Percentiles rank a stretch among this genome's conserved stretches.
phyloP scores from a whole-genome alignment of 140 eudicot species.

The Erigeron philadelphicus region DNA sequence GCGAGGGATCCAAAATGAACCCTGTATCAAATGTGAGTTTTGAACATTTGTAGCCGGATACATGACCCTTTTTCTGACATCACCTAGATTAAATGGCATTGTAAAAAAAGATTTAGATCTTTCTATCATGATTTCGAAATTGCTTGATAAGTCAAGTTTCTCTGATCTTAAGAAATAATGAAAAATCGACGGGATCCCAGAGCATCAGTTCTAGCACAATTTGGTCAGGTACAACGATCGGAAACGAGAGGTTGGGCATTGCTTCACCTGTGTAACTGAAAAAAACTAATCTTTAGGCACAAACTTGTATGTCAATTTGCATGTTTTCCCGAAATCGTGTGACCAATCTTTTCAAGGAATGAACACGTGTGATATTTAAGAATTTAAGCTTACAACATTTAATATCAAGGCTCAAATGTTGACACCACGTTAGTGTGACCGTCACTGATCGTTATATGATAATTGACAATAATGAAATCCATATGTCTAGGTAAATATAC shows the following conservation, averaged over 20 bases:
- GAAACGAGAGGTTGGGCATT: neutral
- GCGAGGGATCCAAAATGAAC: neutral
- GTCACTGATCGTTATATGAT: too few species aligned
- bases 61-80: neutral
- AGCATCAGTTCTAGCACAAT: neutral
- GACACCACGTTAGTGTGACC: too few species aligned
- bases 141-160: conserved; percentile 1
- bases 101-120: too few species aligned
- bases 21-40: too few species aligned
- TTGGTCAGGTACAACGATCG: neutral
- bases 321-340: neutral
- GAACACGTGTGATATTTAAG: neutral
- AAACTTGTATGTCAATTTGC: neutral
- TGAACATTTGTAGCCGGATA: neutral
- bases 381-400: neutral
- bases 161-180: neutral
- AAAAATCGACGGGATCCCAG: neutral
- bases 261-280: neutral
- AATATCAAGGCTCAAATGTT: neutral
- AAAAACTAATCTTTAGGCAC: neutral
- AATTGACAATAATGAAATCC: too few species aligned
- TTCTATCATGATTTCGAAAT: neutral
- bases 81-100: neutral
- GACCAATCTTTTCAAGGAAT: neutral
- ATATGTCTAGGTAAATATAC: too few species aligned